These are phyloP conservation scores for Saccharomyces uvarum DNA, from an alignment of 1,139 yeast genomes.

Conservation along the genomic window DNA sequence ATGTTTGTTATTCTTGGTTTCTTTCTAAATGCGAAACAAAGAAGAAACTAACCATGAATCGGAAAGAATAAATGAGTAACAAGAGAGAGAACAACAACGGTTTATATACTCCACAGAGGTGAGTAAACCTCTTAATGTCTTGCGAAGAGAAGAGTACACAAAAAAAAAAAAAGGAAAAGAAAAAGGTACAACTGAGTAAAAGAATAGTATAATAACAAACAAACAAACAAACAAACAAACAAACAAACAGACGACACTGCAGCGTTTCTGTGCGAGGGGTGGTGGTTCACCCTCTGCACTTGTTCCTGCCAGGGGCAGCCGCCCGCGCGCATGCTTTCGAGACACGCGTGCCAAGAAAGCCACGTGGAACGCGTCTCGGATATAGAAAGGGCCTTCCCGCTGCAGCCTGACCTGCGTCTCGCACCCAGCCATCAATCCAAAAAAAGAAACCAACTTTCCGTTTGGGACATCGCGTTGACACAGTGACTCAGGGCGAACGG, in stretches of 20 bases:
- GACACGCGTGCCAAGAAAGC: not conserved
- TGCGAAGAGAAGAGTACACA: not conserved
- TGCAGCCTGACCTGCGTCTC: not conserved
- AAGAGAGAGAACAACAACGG: constrained; percentile 1
- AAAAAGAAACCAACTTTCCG: not conserved
- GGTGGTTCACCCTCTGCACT: not conserved
- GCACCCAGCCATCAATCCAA: not conserved
- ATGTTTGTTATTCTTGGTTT: constrained; percentile 8
- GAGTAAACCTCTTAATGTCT: not conserved
- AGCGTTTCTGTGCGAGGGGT: not conserved
- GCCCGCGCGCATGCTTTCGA: not conserved
- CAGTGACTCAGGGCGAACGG: not conserved
- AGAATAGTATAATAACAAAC: not conserved
- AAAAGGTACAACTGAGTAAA: not conserved
- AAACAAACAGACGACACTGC: not conserved
- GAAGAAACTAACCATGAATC: not conserved
- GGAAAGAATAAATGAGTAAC: not conserved
- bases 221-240: not conserved
- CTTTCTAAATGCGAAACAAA: not conserved
- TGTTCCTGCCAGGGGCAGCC: not conserved
- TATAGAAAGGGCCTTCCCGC: not conserved
- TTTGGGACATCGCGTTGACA: not conserved
- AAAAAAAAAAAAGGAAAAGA: not conserved
- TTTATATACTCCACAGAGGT: constrained; percentile 2
- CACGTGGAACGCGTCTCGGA: not conserved